Evolutionary conservation across 345 rosid genomes (phyloP).

Genomic region (Psidium friedrichsthalianum): DNA sequence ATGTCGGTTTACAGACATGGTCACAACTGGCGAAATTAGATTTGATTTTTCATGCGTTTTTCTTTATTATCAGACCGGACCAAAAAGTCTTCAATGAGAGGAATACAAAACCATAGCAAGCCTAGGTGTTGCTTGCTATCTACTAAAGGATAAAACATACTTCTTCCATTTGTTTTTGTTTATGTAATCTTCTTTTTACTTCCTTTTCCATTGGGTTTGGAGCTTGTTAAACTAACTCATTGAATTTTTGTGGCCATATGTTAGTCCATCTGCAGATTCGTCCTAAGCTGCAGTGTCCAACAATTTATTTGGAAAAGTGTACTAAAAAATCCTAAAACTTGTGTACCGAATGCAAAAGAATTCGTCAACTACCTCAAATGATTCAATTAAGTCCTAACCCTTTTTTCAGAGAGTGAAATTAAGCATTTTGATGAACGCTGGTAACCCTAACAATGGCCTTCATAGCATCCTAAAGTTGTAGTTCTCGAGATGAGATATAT

Average conservation of each 20-base stretch:
- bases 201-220: neutral
- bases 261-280: neutral
- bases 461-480: neutral
- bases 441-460: neutral
- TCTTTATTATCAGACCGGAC: neutral
- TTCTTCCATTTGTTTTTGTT: neutral
- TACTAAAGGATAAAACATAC: neutral
- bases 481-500: neutral
- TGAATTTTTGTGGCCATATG: neutral
- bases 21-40: neutral
- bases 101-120: neutral
- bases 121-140: neutral
- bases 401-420: neutral
- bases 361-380: neutral
- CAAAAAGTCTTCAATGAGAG: neutral
- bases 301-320: neutral
- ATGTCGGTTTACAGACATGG: neutral
- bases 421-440: neutral
- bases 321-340: neutral
- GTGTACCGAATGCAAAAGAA: neutral
- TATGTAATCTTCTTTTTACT: neutral
- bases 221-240: neutral
- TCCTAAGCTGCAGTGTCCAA: neutral
- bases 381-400: neutral
- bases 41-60: neutral